Evolutionary conservation across 192 early-diverging fungal species (phyloP).

Genomic region (Coemansia sp.): DNA sequence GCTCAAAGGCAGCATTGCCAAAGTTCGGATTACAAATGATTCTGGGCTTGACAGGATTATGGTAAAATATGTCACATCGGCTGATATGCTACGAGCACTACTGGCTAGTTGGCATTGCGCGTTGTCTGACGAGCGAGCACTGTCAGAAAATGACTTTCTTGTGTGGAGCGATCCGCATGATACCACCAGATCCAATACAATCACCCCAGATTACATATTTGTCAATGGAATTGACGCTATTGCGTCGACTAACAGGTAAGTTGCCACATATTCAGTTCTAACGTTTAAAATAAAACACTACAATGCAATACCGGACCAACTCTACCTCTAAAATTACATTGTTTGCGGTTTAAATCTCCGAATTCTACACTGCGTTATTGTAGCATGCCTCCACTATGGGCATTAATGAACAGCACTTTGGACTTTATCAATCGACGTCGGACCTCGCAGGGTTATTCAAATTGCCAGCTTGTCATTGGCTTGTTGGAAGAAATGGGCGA

Average conservation of each 20-base stretch:
- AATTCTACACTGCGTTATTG: background rate
- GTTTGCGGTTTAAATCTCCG: background rate
- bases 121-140: background rate
- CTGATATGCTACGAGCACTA: conserved; percentile 35
- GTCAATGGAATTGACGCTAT: conserved; percentile 41
- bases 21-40: conserved; percentile 1
- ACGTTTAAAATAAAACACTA: too few relatives aligned
- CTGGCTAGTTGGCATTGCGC: conserved; percentile 44
- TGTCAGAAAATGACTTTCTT: conserved; percentile 34
- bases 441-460: background rate
- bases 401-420: conserved; percentile 41
- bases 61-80: conserved; percentile 31
- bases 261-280: background rate
- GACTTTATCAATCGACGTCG: conserved; percentile 30
- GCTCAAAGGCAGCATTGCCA: conserved; percentile 13
- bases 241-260: conserved; percentile 29
- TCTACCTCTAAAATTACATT: background rate
- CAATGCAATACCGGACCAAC: too few relatives aligned
- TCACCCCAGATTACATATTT: conserved; percentile 37
- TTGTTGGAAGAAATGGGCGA: conserved; percentile 10
- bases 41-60: conserved; percentile 20
- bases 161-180: conserved; percentile 15
- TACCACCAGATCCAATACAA: background rate
- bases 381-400: conserved; percentile 40
- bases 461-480: conserved; percentile 28